Evolutionary conservation across 768 basidiomycete genomes (phyloP), one percentile per base, ranked within the genome.

Genomic region (Sporobolomyces phaffii): DNA sequence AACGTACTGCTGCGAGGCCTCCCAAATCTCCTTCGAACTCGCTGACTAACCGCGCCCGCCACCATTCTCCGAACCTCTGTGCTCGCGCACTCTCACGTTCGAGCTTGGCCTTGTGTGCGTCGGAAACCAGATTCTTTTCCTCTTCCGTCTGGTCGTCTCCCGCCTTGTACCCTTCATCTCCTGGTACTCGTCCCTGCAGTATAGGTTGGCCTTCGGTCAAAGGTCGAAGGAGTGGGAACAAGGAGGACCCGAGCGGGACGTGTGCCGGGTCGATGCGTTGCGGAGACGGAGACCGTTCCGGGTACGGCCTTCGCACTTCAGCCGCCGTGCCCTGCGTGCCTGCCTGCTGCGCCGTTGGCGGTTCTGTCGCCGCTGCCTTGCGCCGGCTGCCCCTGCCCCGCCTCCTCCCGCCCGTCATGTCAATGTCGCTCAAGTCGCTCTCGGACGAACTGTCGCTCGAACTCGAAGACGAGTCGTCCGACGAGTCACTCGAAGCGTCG

Each of bases 1-100:
- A 36, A 68, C 65, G 36, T 49, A 71, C 70, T 1, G 70, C 70
- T 7, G 70, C 70, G 17, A 71, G 52, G 2, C 62, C 58, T 28
- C 65, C 70, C 51, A 71, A 14, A 29, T 71, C 70, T 2, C 58
- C 62, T 36, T 71, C 70, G 52, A 71, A 71, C 53, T 71, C 70
- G 48, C 62, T 57, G 1, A 67, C 65, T 47, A 71, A 34, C 47
- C 70, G 13, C 9, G 59, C 65, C 49, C 70, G 56, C 70, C 70
- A 71, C 70, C 70, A 71, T 31, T 64, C 70, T 26, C 70, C 70
- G 33, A 71, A 71, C 45, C 51, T 45, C 28, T 58, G 47, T 45
- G 67, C 62, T 24, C 62, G 24, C n/a, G 24, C 60, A 28, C 43
- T 10, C 13, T 52, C 58, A 26, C 24, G 6, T 24, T 59, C 11